These are phyloP conservation scores for Nicotiana otophora DNA, from an alignment of 257 asterid species.

Conservation along the genomic window DNA sequence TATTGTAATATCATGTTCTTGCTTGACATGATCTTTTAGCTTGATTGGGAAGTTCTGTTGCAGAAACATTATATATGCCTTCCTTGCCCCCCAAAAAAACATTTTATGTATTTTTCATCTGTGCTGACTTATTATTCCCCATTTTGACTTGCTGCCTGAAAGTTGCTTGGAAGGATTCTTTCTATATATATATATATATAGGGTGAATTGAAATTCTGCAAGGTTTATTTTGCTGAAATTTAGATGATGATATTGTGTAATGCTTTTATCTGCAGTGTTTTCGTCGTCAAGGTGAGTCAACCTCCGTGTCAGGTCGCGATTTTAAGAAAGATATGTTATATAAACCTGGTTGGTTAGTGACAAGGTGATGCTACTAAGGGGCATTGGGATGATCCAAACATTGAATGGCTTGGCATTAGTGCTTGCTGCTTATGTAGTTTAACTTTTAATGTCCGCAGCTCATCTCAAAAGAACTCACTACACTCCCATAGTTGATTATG, in stretches of 20 bases:
- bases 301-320: conserved; percentile 63
- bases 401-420: background rate
- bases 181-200: background rate
- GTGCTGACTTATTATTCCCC: background rate
- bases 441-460: background rate
- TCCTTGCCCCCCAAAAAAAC: background rate
- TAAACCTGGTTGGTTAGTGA: conserved; percentile 91
- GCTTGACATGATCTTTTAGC: background rate
- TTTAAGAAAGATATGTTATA: conserved; percentile 51
- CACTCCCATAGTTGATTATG: conserved; percentile 4
- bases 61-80: background rate
- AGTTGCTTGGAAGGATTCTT: background rate
- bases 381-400: background rate
- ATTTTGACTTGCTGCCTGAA: background rate
- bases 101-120: background rate
- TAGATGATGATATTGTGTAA: background rate
- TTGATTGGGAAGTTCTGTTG: background rate
- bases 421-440: background rate
- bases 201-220: background rate
- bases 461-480: background rate
- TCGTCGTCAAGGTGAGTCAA: conserved; percentile 90
- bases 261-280: conserved; percentile 55
- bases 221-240: background rate
- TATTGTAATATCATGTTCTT: background rate
- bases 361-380: conserved; percentile 37